These are phyloP conservation scores for Carex pumila DNA, from an alignment of 176 grass and related monocot species.

Conservation along the genomic window DNA sequence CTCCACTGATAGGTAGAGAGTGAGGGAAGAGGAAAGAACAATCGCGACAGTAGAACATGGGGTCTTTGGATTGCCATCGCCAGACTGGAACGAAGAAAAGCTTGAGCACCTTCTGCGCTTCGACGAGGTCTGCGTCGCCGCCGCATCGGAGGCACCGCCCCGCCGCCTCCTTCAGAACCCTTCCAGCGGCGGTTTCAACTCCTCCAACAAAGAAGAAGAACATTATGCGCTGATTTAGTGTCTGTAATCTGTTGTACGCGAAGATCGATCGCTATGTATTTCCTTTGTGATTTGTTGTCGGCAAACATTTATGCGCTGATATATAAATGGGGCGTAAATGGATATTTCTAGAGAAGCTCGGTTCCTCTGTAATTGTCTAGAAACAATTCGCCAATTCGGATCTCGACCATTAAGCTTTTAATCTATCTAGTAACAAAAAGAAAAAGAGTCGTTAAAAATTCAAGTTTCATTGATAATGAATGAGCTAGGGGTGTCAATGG, in stretches of 20 bases:
- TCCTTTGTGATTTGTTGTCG: too few relatives aligned
- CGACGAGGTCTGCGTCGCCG: slow-evolving; percentile 60
- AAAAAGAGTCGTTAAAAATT: too few relatives aligned
- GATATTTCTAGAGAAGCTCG: not conserved
- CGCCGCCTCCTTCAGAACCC: slow-evolving; percentile 59
- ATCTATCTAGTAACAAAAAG: too few relatives aligned
- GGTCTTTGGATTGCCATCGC: slow-evolving; percentile 59
- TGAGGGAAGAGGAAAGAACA: slow-evolving; percentile 67
- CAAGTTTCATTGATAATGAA: too few relatives aligned
- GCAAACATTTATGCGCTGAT: too few relatives aligned
- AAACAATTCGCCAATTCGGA: not conserved
- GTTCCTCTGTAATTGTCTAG: not conserved
- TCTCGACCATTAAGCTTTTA: not conserved
- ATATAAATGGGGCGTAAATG: not conserved
- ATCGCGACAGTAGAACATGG: slow-evolving; percentile 62
- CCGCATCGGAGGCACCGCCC: slow-evolving; percentile 78
- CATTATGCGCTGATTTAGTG: slow-evolving; percentile 21
- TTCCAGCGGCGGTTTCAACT: slow-evolving; percentile 48
- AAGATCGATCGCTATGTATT: not conserved
- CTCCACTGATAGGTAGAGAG: slow-evolving; percentile 28
- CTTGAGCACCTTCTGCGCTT: slow-evolving; percentile 76
- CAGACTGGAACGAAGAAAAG: slow-evolving; percentile 79
- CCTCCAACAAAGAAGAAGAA: slow-evolving; percentile 91
- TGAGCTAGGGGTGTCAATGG: too few relatives aligned
- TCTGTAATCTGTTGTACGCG: not conserved